Evolutionary conservation across 305 asterid species (phyloP).

Genomic region (Fraxinus greggii): DNA sequence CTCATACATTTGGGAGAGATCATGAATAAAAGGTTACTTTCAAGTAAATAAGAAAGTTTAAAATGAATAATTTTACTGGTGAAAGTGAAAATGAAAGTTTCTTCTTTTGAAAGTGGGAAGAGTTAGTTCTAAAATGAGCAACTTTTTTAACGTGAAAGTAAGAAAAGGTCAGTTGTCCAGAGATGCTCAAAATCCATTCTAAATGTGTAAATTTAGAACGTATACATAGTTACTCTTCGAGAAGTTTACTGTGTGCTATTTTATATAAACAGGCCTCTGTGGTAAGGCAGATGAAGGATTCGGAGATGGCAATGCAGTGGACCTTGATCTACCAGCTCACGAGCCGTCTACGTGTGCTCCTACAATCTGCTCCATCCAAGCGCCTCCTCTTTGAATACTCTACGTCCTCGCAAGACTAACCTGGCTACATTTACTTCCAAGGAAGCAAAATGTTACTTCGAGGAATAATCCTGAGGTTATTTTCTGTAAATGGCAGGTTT

Average conservation of each 20-base stretch:
- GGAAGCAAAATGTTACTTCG: neutral
- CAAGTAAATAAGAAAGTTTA: neutral
- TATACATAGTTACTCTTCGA: neutral
- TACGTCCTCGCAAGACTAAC: constrained; percentile 85
- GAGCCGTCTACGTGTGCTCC: constrained; percentile 83
- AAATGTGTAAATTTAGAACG: neutral
- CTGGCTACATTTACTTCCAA: neutral
- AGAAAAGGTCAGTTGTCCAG: neutral
- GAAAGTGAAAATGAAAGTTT: neutral
- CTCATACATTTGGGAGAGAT: neutral
- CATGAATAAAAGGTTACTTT: neutral
- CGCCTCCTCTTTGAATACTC: constrained; percentile 92
- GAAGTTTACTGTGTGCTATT: neutral
- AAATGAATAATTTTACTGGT: neutral
- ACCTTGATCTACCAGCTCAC: constrained; percentile 95
- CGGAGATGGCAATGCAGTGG: constrained; percentile 99
- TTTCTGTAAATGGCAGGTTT: neutral
- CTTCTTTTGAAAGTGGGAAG: neutral
- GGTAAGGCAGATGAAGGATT: constrained; percentile 99
- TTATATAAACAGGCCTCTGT: constrained; percentile 76
- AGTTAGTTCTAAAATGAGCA: neutral
- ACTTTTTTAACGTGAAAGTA: neutral
- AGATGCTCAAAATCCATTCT: neutral
- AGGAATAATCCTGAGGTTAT: neutral
- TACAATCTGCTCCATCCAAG: constrained; percentile 91